phyloP scores from a whole-genome alignment of 2,329 filamentous ascomycete species.

The Botrytis galanthina region DNA sequence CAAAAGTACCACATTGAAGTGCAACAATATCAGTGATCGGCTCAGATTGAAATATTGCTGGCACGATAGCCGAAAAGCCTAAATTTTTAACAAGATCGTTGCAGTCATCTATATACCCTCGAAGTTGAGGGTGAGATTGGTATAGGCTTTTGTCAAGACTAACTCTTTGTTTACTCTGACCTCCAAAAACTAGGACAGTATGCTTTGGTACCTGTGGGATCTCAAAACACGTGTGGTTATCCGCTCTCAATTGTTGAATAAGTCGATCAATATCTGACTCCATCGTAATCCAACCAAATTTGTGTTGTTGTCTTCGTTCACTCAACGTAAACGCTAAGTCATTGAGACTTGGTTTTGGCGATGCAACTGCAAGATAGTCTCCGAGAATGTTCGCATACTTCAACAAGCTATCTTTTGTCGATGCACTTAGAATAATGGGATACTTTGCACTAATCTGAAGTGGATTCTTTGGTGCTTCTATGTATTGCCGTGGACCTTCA shows the following conservation, averaged over 20 bases:
- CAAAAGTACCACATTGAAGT: conserved; percentile 26
- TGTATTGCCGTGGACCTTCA: conserved; percentile 7
- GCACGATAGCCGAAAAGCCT: conserved; percentile 22
- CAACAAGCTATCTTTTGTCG: not conserved
- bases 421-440: not conserved
- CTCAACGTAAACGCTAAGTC: conserved; percentile 1
- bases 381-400: not conserved
- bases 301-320: not conserved
- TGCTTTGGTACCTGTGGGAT: conserved; percentile 27
- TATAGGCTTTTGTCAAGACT: conserved; percentile 19
- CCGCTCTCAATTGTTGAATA: not conserved
- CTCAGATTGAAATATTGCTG: conserved; percentile 24
- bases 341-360: not conserved
- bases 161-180: conserved; percentile 21
- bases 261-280: not conserved
- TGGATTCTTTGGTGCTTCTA: not conserved
- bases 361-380: not conserved
- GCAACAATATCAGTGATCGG: conserved; percentile 19
- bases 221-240: not conserved
- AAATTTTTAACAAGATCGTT: conserved; percentile 12
- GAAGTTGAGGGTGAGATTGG: conserved; percentile 17
- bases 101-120: conserved; percentile 24
- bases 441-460: not conserved
- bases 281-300: not conserved
- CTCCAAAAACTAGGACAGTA: conserved; percentile 41